phyloP scores from a whole-genome alignment of 108 stramenopile species.

The Discostella pseudostelligera region DNA sequence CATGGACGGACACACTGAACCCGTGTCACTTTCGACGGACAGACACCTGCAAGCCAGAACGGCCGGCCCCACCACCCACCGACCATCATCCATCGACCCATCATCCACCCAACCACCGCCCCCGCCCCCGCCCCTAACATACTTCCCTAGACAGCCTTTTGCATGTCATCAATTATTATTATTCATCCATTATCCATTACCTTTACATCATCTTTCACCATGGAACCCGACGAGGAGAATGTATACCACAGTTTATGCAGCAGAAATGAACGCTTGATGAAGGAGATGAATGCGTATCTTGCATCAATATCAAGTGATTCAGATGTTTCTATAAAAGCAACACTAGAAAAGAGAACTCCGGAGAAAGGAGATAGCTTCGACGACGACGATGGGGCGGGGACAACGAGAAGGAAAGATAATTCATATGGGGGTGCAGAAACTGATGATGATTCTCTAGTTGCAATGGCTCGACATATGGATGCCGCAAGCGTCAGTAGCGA shows the following conservation, averaged over 20 bases:
- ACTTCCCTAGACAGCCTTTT: no score
- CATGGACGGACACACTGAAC: no score
- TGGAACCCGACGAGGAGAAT: background rate
- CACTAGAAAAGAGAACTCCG: background rate
- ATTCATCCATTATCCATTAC: no score
- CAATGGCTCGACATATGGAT: constrained; percentile 42
- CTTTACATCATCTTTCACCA: no score
- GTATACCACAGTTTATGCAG: background rate
- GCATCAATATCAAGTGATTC: background rate
- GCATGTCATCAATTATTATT: no score
- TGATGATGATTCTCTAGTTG: constrained; percentile 35
- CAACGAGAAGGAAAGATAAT: background rate
- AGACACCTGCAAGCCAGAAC: no score
- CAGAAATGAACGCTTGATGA: constrained; percentile 13
- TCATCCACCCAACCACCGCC: no score
- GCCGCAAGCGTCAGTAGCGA: constrained; percentile 28
- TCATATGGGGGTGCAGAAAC: background rate
- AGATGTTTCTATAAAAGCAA: background rate
- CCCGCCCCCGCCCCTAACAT: no score
- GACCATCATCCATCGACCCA: no score
- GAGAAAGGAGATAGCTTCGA: background rate
- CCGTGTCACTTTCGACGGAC: no score
- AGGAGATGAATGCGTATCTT: constrained; percentile 15
- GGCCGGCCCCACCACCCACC: no score
- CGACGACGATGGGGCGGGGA: background rate